Base-by-base conservation (phyloP, 495 filamentous ascomycete genomes). In the Aspergillus biplanus region DNA sequence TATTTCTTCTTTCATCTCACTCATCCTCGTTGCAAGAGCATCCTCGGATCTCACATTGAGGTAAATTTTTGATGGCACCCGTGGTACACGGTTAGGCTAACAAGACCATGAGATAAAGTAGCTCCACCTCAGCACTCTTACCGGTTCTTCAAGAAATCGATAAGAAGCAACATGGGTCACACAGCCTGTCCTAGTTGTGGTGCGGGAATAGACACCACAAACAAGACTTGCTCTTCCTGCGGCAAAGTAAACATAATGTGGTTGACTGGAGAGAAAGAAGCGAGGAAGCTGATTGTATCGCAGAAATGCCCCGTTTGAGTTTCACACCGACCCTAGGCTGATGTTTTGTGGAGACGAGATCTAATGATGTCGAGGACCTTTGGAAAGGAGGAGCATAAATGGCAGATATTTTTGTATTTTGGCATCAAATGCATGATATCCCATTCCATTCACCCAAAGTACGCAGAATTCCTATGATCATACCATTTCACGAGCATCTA, bases 171-270 rank as follows among this genome's bases (percentile, higher is more conserved):
- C 8, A 34, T n/a, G 57, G 67, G 65, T 47, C 73, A 76, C 71
- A 55, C 44, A 46, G 42, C 61, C 63, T 79, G 76, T 62, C 76
- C 76, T 56, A 68, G 66, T 15, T 79, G 74, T 69, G 70, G 70
- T 34, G 72, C 71, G 31, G 33, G 44, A 46, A 77, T 75, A 58
- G 7, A 56, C 7, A 68, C 70, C 46, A 71, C 63, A 7, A 67
- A 32, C 33, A 79, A 79, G 73, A 75, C 65, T 47, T 78, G 76
- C 66, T 18, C 31, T 33, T 69, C 70, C 27, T 79, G 76, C 62
- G 74, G 74, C 59, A 70, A 60, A 55, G 76, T 79, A 64, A 60
- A 68, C 59, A 15, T 52, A 31, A 57, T 27, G 27, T 52, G 13
- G 2, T 48, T 62, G 3, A 49, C 50, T 32, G 59, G 16, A 27